Evolutionary conservation across 768 basidiomycete species (phyloP), one percentile per base, ranked within the genome.

Genomic region (Leccinum fibrillosum): DNA sequence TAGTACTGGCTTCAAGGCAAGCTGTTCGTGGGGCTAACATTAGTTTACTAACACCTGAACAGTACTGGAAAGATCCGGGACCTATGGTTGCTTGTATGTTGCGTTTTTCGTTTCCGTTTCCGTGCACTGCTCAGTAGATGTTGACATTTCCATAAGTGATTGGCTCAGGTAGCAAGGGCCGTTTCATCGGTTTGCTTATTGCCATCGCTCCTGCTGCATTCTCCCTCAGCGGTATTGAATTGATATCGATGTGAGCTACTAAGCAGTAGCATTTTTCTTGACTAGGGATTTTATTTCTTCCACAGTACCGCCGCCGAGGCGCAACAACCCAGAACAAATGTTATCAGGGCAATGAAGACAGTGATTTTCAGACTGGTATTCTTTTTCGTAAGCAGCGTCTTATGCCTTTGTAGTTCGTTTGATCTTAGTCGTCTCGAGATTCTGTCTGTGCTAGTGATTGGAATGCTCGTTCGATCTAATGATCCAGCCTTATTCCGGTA

Each of bases 191-290:
- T 15, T 32, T 68, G 57, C 66, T 68, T 34, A 44, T 61, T 32
- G 62, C 60, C 10, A 60, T 68, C 1, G 37, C 57, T 25, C 64
- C 67, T 19, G 64, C 62, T 15, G 85, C 84, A 2, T 94, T 90
- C 78, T 89, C 89, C 8, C 87, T 85, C 76, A 84, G 88, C 64
- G 89, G 85, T 35, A 84, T 90, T 77, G 90, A 92, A 66, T 73
- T 89, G 45, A 85, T 91, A 37, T 85, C 85, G 26, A 81, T 89
- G 85, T 85, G 62, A 60, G 79, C 67, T 19, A 4, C 42, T 50
- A 10, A 69, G n/a, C 2, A 68, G 23, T 23, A 23, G 35, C 1
- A 35, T 65, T 65, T 50, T 66, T 30, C 25, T 17, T 17, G 19
- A 42, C 47, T 59, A 44, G 32, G 25, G 44, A 42, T 68, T 50